Conservation (phyloP, 2,329 filamentous ascomycete genomes). For the Neofusicoccum kwambonambiense region DNA sequence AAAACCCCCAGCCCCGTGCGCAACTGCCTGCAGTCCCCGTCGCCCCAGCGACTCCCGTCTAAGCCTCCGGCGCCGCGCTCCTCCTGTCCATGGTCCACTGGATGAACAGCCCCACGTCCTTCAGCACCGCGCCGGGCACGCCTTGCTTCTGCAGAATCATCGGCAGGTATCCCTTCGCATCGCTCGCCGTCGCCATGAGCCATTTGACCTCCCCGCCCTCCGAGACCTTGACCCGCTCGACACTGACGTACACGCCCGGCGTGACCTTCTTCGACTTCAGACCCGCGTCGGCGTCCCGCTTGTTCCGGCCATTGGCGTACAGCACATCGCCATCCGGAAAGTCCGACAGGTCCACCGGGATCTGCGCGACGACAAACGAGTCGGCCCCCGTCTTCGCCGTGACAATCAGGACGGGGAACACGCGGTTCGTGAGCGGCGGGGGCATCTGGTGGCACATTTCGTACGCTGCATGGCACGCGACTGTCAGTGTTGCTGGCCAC, state of each 20-base stretch:
- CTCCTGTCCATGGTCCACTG: constrained; percentile 48
- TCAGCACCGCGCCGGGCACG: constrained; percentile 62
- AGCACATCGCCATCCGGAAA: constrained; percentile 29
- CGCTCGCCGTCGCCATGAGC: constrained; percentile 74
- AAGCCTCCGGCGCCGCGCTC: neutral
- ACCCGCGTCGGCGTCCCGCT: neutral
- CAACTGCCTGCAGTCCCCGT: no score
- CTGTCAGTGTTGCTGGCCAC: neutral
- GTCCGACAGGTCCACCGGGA: constrained; percentile 36
- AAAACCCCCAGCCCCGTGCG: neutral
- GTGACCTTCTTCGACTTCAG: constrained; percentile 46
- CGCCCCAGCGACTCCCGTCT: no score
- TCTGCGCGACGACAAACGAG: constrained; percentile 37
- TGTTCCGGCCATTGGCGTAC: constrained; percentile 29
- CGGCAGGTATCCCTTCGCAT: constrained; percentile 67
- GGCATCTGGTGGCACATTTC: constrained; percentile 68
- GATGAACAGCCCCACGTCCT: constrained; percentile 70
- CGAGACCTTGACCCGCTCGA: constrained; percentile 57
- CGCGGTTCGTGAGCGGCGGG: constrained; percentile 60
- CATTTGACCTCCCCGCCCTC: constrained; percentile 56
- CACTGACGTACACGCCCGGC: constrained; percentile 61
- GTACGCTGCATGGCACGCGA: constrained; percentile 40
- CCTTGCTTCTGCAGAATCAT: constrained; percentile 64
- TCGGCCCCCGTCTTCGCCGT: constrained; percentile 34
- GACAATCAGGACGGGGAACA: constrained; percentile 66